Percentiles rank a stretch among this genome's conserved stretches.
Evolutionary conservation across 495 filamentous ascomycete species (phyloP).

Genomic region (Penicillium waksmanii): DNA sequence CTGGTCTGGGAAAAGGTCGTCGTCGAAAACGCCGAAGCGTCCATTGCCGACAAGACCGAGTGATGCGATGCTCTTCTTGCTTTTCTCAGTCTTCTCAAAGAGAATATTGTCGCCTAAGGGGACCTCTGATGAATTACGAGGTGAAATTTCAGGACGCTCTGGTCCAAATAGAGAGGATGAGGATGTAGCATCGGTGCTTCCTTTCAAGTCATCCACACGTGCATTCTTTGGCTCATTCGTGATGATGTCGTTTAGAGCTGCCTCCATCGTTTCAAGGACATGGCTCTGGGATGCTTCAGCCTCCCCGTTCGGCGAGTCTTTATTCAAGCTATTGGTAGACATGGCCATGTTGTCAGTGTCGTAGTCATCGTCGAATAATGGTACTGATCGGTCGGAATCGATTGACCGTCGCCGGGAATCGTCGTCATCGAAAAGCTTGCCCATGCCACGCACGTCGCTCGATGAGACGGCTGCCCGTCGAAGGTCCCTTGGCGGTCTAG

Average conservation of each 20-base stretch:
- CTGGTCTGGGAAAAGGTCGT: slow-evolving; percentile 92
- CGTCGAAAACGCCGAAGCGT: slow-evolving; percentile 88
- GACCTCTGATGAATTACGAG: slow-evolving; percentile 60
- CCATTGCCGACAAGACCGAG: slow-evolving; percentile 84
- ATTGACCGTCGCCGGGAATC: slow-evolving; percentile 57
- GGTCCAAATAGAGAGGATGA: slow-evolving; percentile 41
- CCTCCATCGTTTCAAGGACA: slow-evolving; percentile 91
- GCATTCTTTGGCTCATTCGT: slow-evolving; percentile 71
- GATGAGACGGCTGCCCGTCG: slow-evolving; percentile 61
- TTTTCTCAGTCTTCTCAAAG: slow-evolving; percentile 43
- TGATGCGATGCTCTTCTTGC: slow-evolving; percentile 85
- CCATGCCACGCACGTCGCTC: slow-evolving; percentile 54
- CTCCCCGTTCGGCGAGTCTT: slow-evolving; percentile 54
- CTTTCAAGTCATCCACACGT: slow-evolving; percentile 63
- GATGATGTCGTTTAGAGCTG: slow-evolving; percentile 92
- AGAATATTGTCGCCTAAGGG: slow-evolving; percentile 41
- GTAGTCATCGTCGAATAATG: slow-evolving; percentile 68
- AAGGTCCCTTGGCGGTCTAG: slow-evolving; percentile 49
- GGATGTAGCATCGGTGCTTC: slow-evolving; percentile 52
- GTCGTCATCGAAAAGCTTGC: slow-evolving; percentile 50
- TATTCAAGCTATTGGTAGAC: slow-evolving; percentile 61
- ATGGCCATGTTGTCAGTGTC: slow-evolving; percentile 64
- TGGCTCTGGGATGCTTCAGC: slow-evolving; percentile 48
- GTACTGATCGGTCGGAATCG: slow-evolving; percentile 56
- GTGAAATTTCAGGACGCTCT: slow-evolving; percentile 51